Base-by-base conservation (phyloP, 2,329 filamentous ascomycete species). In the Helotiales sp. region DNA sequence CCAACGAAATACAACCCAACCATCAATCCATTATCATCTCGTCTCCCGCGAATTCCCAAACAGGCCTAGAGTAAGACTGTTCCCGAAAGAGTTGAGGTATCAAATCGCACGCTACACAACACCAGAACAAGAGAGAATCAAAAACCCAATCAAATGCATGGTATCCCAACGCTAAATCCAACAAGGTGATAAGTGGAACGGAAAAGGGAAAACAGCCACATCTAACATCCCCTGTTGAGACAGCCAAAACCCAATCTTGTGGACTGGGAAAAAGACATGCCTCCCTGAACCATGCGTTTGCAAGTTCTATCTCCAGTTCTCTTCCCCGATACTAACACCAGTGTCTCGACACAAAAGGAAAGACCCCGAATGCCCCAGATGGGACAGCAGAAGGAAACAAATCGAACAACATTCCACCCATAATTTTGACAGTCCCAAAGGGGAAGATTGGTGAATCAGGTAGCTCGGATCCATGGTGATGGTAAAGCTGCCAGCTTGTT, bases 241-340 rank as follows among this genome's bases (percentile, higher is more conserved):
- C 64, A 73, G 71, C 71, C 67, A 73, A 73, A 74, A 75, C 68
- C 70, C 71, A 67, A 52, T 64, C 69, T 69, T 72, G 59, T 61
- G 70, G 75, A 77, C 76, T 76, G 79, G 79, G 79, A 79, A 82
- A 81, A 81, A 81, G 77, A 73, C 79, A 79, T 81, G 77, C 76
- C 78, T 73, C 77, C 71, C 78, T 77, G 78, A 80, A 73, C 47
- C 20, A 22, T 64, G 70, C 76, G 60, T 55, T 22, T 37, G 43
- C 40, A 45, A 52, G 20, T 65, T 64, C 61, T 50, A 43, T 61
- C 50, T 47, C 52, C 58, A 47, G 49, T 49, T 50, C 40, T n/a
- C 26, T 40, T 52, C 63, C n/a, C n/a, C 47, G 61, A 69, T 62
- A 71, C 64, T 57, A 50, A 52, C 26, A 64, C 45, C 50, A 40